phyloP scores from a whole-genome alignment of 345 rosid genomes.

The Laguncularia racemosa region DNA sequence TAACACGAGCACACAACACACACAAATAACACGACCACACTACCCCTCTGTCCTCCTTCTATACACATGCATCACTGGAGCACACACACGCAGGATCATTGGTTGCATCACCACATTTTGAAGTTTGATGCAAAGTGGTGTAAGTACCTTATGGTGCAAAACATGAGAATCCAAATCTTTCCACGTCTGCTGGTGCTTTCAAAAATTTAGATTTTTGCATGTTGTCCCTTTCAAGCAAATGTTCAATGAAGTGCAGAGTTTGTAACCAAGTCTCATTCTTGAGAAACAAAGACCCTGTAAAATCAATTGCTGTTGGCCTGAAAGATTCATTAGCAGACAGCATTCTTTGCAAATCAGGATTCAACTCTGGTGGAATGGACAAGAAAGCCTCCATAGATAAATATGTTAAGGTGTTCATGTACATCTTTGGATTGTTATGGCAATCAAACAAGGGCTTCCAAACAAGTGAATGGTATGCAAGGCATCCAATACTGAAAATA shows the following conservation, averaged over 20 bases:
- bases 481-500: slow-evolving; percentile 93
- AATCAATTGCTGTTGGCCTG: slow-evolving; percentile 88
- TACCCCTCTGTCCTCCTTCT: too few species aligned
- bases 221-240: slow-evolving; percentile 94
- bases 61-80: not conserved
- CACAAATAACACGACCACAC: too few species aligned
- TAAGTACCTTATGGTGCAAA: slow-evolving; percentile 75
- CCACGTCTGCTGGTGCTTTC: slow-evolving; percentile 99
- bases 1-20: too few species aligned
- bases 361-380: slow-evolving; percentile 70
- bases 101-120: slow-evolving; percentile 3
- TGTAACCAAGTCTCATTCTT: slow-evolving; percentile 91
- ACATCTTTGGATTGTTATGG: slow-evolving; percentile 96
- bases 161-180: slow-evolving; percentile 96
- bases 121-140: too few species aligned
- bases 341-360: slow-evolving; percentile 89
- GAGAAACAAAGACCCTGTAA: slow-evolving; percentile 88
- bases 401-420: slow-evolving; percentile 78
- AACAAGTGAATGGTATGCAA: slow-evolving; percentile 84
- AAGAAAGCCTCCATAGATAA: slow-evolving; percentile 85
- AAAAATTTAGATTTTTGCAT: slow-evolving; percentile 98
- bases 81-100: not conserved
- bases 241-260: slow-evolving; percentile 98
- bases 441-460: slow-evolving; percentile 87
- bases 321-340: slow-evolving; percentile 72